phyloP scores from a whole-genome alignment of 2,329 filamentous ascomycete genomes.

The Trichoderma citrinoviride region DNA sequence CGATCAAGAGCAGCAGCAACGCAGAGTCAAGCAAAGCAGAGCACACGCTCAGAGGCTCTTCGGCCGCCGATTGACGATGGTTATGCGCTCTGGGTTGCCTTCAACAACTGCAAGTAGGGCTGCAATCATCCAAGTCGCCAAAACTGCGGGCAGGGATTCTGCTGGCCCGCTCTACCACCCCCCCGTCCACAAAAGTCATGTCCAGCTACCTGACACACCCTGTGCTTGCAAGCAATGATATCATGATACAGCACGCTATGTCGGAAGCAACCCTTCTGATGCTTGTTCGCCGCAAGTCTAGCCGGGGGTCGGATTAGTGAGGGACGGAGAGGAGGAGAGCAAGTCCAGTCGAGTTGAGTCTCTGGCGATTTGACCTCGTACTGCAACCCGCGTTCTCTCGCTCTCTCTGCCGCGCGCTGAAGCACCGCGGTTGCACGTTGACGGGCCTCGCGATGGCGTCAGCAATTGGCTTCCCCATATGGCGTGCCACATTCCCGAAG shows the following conservation, averaged over 20 bases:
- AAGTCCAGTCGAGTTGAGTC: too few species aligned
- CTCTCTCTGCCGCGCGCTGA: neutral
- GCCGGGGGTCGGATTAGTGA: slow-evolving; percentile 5
- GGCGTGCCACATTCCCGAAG: slow-evolving; percentile 20
- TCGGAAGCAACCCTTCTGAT: slow-evolving; percentile 25
- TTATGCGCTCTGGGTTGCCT: slow-evolving; percentile 13
- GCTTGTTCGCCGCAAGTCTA: slow-evolving; percentile 22
- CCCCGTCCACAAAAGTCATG: slow-evolving; percentile 22
- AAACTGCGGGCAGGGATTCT: slow-evolving; percentile 17
- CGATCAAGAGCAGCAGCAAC: too few species aligned
- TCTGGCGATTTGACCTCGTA: too few species aligned
- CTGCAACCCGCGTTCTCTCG: neutral
- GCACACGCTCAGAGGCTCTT: neutral
- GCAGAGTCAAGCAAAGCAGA: too few species aligned
- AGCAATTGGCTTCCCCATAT: slow-evolving; percentile 19
- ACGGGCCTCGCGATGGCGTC: slow-evolving; percentile 19
- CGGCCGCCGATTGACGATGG: slow-evolving; percentile 3
- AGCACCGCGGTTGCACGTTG: slow-evolving; percentile 13
- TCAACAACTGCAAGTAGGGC: slow-evolving; percentile 15
- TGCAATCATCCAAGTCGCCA: slow-evolving; percentile 4
- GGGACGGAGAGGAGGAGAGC: neutral
- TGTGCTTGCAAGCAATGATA: slow-evolving; percentile 31
- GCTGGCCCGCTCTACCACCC: slow-evolving; percentile 7
- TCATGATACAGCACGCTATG: slow-evolving; percentile 32
- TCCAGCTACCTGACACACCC: slow-evolving; percentile 10